Percentiles rank a stretch among this genome's conserved stretches.
Conservation (phyloP, 2,329 filamentous ascomycete genomes). For the Capronia americana region DNA sequence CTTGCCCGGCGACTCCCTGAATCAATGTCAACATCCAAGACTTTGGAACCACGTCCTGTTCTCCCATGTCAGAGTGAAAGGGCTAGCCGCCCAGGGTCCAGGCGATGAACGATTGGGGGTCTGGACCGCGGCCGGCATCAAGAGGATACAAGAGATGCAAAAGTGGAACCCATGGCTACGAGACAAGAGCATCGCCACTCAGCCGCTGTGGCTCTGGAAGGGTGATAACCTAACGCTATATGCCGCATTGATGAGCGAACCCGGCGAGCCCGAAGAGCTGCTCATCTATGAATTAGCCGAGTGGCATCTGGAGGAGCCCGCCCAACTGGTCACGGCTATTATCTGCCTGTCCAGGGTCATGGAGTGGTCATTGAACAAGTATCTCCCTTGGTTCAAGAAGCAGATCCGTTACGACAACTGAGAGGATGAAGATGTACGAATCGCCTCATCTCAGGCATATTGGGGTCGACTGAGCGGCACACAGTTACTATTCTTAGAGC, state of each 20-base stretch:
- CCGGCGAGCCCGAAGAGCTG: background rate
- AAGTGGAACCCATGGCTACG: background rate
- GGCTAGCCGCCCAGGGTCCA: background rate
- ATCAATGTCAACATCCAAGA: background rate
- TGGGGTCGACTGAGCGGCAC: background rate
- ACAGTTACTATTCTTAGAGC: background rate
- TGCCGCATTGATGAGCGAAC: background rate
- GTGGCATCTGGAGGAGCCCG: background rate
- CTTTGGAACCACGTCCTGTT: background rate
- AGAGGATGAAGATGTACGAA: background rate
- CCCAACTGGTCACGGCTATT: background rate
- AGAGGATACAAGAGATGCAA: background rate
- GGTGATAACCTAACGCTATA: background rate
- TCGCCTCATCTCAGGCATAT: background rate
- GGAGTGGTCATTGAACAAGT: background rate
- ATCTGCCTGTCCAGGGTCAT: background rate
- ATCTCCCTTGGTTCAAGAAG: background rate
- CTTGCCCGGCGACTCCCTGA: background rate
- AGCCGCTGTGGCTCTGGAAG: background rate
- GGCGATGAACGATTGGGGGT: background rate
- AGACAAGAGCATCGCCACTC: background rate
- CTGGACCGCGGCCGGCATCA: background rate
- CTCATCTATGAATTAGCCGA: background rate
- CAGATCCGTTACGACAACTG: background rate
- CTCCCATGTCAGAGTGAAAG: background rate